Evolutionary conservation across 345 rosid species (phyloP).

Genomic region (Eucalyptus victrix): DNA sequence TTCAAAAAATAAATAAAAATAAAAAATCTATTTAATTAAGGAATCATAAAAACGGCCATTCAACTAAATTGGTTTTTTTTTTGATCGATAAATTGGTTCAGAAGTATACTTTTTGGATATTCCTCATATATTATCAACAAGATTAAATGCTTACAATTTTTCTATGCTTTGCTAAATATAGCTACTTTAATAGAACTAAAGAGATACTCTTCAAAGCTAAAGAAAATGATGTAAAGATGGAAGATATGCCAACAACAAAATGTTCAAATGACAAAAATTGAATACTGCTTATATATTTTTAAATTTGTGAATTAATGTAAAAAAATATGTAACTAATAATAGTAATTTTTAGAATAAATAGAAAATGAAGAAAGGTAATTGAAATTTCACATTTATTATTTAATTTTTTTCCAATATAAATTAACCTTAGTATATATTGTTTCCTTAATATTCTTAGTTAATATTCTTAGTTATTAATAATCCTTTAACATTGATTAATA

Average conservation of each 20-base stretch:
- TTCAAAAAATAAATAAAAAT: neutral
- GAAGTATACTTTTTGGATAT: neutral
- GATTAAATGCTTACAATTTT: neutral
- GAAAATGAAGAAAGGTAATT: neutral
- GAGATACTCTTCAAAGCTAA: too few relatives aligned
- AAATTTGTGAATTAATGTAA: neutral
- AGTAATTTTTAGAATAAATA: neutral
- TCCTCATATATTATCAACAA: neutral
- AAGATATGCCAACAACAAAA: neutral
- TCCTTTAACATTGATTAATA: neutral
- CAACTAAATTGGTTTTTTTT: neutral
- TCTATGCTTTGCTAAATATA: neutral
- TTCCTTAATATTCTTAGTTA: neutral
- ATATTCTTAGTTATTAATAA: neutral
- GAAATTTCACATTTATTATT: neutral
- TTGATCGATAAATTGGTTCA: neutral
- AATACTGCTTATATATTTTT: neutral
- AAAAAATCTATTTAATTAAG: neutral
- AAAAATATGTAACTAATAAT: neutral
- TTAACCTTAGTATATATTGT: neutral
- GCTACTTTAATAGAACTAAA: neutral
- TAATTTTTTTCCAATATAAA: neutral
- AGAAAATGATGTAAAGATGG: neutral
- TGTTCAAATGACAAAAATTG: neutral
- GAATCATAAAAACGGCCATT: neutral